phyloP scores from a whole-genome alignment of 768 basidiomycete genomes.

The Hebeloma cylindrosporum region DNA sequence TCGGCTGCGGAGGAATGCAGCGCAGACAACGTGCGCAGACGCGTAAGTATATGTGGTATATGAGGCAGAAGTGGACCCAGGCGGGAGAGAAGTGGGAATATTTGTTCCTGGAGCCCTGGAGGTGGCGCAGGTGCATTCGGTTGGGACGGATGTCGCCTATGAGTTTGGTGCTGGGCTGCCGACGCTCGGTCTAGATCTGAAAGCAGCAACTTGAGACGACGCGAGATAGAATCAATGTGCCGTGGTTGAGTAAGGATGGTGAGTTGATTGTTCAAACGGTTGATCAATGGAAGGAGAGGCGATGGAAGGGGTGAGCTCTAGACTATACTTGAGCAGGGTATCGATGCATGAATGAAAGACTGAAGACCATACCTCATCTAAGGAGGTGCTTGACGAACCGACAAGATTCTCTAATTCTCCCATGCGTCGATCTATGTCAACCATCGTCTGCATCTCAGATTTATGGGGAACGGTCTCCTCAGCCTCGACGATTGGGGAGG shows the following conservation, averaged over 20 bases:
- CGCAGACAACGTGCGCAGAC: conserved; percentile 78
- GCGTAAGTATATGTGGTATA: conserved; percentile 87
- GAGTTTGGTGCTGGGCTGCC: conserved; percentile 46
- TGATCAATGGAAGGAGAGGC: conserved; percentile 79
- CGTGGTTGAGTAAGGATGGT: conserved; percentile 91
- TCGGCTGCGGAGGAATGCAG: conserved; percentile 82
- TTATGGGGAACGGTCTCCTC: conserved; percentile 25
- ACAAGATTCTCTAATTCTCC: conserved; percentile 81
- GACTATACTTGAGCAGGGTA: background rate
- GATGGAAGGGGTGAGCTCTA: conserved; percentile 74
- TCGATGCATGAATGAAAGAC: background rate
- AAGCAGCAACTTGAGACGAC: conserved; percentile 87
- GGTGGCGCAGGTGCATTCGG: conserved; percentile 25
- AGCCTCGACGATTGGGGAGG: conserved; percentile 12
- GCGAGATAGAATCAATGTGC: conserved; percentile 93
- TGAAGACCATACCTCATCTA: conserved; percentile 71
- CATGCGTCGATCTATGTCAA: conserved; percentile 81
- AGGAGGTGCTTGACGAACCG: conserved; percentile 73
- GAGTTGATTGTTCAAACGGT: conserved; percentile 81
- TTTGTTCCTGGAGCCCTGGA: conserved; percentile 48
- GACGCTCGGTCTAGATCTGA: conserved; percentile 89
- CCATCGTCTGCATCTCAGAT: conserved; percentile 49
- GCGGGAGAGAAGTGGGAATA: conserved; percentile 68
- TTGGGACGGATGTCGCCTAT: conserved; percentile 46
- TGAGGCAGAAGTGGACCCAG: conserved; percentile 75